Conservation (phyloP, 2,329 filamentous ascomycete species). For the Alternaria brassicicola region DNA sequence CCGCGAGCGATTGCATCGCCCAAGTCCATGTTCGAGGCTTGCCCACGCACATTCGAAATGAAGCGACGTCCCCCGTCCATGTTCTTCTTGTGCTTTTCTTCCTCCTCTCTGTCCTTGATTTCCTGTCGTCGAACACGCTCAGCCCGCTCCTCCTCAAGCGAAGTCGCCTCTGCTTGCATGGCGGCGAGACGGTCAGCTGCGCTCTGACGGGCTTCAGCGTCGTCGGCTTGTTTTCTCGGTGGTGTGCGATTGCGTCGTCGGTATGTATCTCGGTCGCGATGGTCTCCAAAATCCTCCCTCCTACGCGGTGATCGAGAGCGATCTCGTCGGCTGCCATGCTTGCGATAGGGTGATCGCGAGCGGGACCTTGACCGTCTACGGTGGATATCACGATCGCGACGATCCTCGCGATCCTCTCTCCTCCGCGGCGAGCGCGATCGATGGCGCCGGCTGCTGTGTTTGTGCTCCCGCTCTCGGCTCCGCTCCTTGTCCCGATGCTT, state of each 20-base stretch:
- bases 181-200: slow-evolving; percentile 40
- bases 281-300: slow-evolving; percentile 21
- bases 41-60: slow-evolving; percentile 29
- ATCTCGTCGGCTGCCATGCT: slow-evolving; percentile 9
- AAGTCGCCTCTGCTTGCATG: slow-evolving; percentile 44
- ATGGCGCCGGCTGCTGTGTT: slow-evolving; percentile 39
- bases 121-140: slow-evolving; percentile 43
- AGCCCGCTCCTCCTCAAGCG: slow-evolving; percentile 40
- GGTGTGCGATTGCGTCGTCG: slow-evolving; percentile 31
- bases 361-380: slow-evolving; percentile 29
- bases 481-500: slow-evolving; percentile 45
- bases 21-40: slow-evolving; percentile 34
- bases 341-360: slow-evolving; percentile 18
- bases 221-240: slow-evolving; percentile 13
- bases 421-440: slow-evolving; percentile 47
- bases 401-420: slow-evolving; percentile 27
- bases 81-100: slow-evolving; percentile 31
- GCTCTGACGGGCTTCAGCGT: slow-evolving; percentile 21
- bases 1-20: slow-evolving; percentile 40
- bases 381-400: slow-evolving; percentile 23
- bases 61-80: slow-evolving; percentile 35
- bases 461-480: slow-evolving; percentile 22
- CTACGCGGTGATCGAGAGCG: slow-evolving; percentile 32
- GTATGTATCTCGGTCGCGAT: slow-evolving; percentile 21
- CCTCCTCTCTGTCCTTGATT: slow-evolving; percentile 43